A percentile compares a stretch with the other conserved stretches of the same genome.
Conservation (phyloP, 1,284 basidiomycete genomes). For the Puccinia coronata region DNA sequence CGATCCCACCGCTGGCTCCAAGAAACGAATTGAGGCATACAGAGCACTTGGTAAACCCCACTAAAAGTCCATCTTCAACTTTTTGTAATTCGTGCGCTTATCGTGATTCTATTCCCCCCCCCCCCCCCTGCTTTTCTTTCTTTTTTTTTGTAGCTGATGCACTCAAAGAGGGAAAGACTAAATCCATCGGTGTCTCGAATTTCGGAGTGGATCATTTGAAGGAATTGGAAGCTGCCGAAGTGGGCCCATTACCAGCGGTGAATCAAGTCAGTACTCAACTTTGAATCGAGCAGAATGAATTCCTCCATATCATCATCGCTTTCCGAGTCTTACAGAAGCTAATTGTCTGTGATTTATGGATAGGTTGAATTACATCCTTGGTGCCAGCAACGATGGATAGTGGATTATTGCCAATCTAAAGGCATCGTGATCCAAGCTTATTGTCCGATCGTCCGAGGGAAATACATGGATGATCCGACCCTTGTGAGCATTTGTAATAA, state of each 20-base stretch:
- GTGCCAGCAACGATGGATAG: constrained; percentile 77
- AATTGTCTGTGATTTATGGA: not conserved
- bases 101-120: no score
- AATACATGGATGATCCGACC: constrained; percentile 64
- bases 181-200: constrained; percentile 75
- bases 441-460: constrained; percentile 70
- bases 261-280: constrained; percentile 73
- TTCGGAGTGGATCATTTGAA: constrained; percentile 74
- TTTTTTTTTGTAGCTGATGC: constrained; percentile 62
- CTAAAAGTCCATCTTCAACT: constrained; percentile 60
- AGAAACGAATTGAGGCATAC: constrained; percentile 68
- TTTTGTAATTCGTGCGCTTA: not conserved
- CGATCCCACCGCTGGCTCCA: constrained; percentile 67
- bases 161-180: constrained; percentile 68
- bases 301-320: not conserved
- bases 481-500: constrained; percentile 66
- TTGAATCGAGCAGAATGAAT: not conserved
- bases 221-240: constrained; percentile 68
- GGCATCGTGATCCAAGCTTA: constrained; percentile 76
- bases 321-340: no score
- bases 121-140: no score
- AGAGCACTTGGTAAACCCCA: constrained; percentile 28
- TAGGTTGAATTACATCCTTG: constrained; percentile 71
- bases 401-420: constrained; percentile 71
- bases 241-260: constrained; percentile 67